Conservation (phyloP, 495 filamentous ascomycete genomes). For the Aspergillus conjunctus region DNA sequence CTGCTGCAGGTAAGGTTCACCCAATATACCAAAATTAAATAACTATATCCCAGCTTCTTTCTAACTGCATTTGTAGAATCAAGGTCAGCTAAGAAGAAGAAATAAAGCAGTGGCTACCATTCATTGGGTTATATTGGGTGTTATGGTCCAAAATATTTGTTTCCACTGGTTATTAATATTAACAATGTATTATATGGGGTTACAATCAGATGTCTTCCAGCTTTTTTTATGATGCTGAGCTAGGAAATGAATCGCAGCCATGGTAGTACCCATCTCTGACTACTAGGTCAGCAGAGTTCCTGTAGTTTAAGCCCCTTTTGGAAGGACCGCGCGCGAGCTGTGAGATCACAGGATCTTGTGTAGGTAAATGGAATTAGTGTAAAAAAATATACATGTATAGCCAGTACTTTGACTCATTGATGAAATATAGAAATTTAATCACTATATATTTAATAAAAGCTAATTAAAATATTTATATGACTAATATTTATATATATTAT, state of each 20-base stretch:
- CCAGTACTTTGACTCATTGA: not conserved
- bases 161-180: not conserved
- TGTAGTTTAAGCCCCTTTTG: no score
- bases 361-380: no score
- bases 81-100: slow-evolving; percentile 49
- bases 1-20: slow-evolving; percentile 57
- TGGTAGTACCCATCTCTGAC: no score
- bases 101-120: slow-evolving; percentile 24
- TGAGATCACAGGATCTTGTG: no score
- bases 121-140: not conserved
- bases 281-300: no score
- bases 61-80: slow-evolving; percentile 32
- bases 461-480: not conserved
- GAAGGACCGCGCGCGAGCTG: no score
- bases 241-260: no score
- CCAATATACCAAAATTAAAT: not conserved
- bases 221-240: not conserved
- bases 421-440: not conserved
- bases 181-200: not conserved
- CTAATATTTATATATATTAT: not conserved
- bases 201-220: not conserved
- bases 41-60: not conserved
- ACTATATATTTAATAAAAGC: no score
- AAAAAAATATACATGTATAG: no score
- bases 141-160: not conserved